These are phyloP conservation scores for Coriolopsis trogii DNA, from an alignment of 1,284 basidiomycete species.

Conservation along the genomic window DNA sequence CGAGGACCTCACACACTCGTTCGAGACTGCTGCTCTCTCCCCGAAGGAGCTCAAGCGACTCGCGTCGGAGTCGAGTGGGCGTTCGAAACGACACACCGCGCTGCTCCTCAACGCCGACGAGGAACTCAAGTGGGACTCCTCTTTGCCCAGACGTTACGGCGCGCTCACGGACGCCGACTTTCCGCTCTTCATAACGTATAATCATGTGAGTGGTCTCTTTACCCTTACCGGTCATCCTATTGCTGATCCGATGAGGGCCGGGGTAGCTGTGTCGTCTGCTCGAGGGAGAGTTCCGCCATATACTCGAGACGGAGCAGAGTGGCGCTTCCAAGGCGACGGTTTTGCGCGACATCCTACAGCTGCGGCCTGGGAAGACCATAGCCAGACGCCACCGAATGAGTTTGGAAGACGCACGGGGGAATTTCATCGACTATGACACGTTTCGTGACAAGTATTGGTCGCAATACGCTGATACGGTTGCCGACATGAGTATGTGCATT, in stretches of 20 bases:
- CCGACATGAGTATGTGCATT: too few species aligned
- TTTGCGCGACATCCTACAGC: not conserved
- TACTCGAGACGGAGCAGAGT: not conserved
- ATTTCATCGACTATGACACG: not conserved
- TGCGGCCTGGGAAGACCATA: not conserved
- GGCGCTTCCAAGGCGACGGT: not conserved
- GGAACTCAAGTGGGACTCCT: constrained; percentile 40
- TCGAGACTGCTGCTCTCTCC: constrained; percentile 39
- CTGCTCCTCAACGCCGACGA: constrained; percentile 53
- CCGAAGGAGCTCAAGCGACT: constrained; percentile 39
- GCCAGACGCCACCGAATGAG: too few species aligned
- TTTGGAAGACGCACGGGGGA: not conserved
- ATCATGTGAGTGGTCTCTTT: constrained; percentile 44
- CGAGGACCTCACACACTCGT: constrained; percentile 49
- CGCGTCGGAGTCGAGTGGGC: constrained; percentile 22
- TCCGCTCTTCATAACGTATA: constrained; percentile 69
- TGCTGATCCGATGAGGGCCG: too few species aligned
- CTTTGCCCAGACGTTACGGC: constrained; percentile 58
- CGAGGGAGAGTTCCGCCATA: constrained; percentile 11
- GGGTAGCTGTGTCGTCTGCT: constrained; percentile 7
- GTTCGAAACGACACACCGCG: constrained; percentile 31
- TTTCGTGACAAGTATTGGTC: not conserved
- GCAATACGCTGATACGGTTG: not conserved
- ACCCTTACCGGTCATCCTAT: too few species aligned
- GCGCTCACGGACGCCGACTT: constrained; percentile 63